Evolutionary conservation across 345 rosid genomes (phyloP), one percentile per base, ranked within the genome.

Genomic region (Eutrema japonicum): DNA sequence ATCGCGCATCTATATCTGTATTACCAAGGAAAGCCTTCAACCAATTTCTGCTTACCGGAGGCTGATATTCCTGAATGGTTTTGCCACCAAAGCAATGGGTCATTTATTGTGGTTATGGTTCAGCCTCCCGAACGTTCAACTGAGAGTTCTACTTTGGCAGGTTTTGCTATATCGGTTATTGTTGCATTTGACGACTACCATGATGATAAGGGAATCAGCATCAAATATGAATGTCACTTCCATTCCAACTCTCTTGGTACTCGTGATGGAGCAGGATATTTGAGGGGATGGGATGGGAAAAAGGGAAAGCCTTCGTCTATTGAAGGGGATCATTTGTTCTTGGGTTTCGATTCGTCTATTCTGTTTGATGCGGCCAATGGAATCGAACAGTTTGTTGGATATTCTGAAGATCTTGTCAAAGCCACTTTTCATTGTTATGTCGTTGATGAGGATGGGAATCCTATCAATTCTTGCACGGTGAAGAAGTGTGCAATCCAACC

Each of bases 401-500:
- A 63, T 45, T 63, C 68, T 63, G 40, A 63, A 63, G 41, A 45
- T 32, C 68, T 63, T 63, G 68, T 32, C 40, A 10, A 63, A 45
- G 68, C 53, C 40, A 46, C 68, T 32, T 63, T 63, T 63, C 51
- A 63, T 2, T 63, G 51, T 14, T 46, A 45, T 29, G 51, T 62
- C 36, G 52, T 62, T 42, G 67, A 62, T 62, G 67, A 62, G 13
- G 67, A 62, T 62, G 67, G 67, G 50, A 43, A 43, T 43, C 37
- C 52, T 18, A 43, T 62, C 38, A n/a, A 29, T n/a, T 43, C 67
- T 62, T 62, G 67, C 27, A 62, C 52, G 13, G 51, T 62, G 52
- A 62, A 62, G 40, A 62, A 62, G 67, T 62, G 67, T 62, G 67
- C 67, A n/a, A n/a, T 43, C 26, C 67, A 43, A 62, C 67, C 67